Evolutionary conservation across 495 filamentous ascomycete genomes (phyloP).

Genomic region (Cetradonia linearis): DNA sequence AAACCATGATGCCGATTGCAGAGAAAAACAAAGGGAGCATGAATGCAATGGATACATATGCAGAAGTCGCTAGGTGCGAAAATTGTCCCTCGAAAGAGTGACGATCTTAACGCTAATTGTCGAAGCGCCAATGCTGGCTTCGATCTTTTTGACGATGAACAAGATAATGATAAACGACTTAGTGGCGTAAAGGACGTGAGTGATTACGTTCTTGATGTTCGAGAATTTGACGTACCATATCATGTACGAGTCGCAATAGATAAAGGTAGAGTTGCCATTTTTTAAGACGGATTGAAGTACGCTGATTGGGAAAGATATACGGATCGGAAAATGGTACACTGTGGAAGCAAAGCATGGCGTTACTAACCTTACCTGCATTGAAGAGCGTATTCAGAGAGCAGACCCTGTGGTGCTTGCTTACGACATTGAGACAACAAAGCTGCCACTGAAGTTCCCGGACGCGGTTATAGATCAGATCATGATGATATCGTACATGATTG

Average conservation of each 20-base stretch:
- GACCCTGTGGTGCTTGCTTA: constrained; percentile 95
- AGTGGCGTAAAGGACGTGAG: constrained; percentile 78
- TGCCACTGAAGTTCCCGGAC: constrained; percentile 97
- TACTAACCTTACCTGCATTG: constrained; percentile 69
- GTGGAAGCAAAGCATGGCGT: constrained; percentile 89
- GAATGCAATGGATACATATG: constrained; percentile 96
- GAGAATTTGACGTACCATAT: constrained; percentile 98
- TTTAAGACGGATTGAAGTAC: too few relatives aligned
- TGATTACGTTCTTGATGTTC: constrained; percentile 97
- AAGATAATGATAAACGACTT: constrained; percentile 73
- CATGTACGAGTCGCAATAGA: constrained; percentile 98
- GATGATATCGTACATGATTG: constrained; percentile 99
- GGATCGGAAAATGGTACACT: constrained; percentile 94
- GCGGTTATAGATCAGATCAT: constrained; percentile 92
- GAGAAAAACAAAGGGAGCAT: constrained; percentile 94
- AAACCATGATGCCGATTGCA: constrained; percentile 76
- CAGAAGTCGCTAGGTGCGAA: constrained; percentile 77
- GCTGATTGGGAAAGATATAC: constrained; percentile 56
- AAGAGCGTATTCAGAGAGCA: constrained; percentile 77
- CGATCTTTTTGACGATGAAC: constrained; percentile 90
- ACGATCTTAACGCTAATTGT: constrained; percentile 26
- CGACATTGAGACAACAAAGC: constrained; percentile 97
- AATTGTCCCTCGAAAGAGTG: background rate
- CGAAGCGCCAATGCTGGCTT: constrained; percentile 73
- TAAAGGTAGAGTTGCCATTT: constrained; percentile 47